Conservation (phyloP, 1,284 basidiomycete genomes). For the Clitocybe nebularis region DNA sequence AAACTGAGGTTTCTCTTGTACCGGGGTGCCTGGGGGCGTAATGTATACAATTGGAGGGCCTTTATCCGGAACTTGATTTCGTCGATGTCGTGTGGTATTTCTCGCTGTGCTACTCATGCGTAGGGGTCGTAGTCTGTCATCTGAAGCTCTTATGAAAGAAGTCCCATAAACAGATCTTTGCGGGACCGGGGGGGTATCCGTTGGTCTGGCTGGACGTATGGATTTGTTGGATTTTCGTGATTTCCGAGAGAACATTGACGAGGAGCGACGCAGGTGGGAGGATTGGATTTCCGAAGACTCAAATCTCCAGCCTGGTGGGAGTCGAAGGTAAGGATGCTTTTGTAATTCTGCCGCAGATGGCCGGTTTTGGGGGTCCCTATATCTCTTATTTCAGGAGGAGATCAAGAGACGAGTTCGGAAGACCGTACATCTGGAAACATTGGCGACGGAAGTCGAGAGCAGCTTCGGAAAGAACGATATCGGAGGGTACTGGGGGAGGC, state of each 20-base stretch:
- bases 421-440: constrained; percentile 76
- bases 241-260: constrained; percentile 10
- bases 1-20: background rate
- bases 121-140: background rate
- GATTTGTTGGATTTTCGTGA: constrained; percentile 11
- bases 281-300: constrained; percentile 24
- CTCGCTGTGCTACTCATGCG: background rate
- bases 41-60: constrained; percentile 34
- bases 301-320: constrained; percentile 70
- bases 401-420: constrained; percentile 3
- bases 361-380: constrained; percentile 73
- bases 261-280: constrained; percentile 5
- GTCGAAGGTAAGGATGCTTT: constrained; percentile 73
- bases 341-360: constrained; percentile 76
- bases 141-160: no score
- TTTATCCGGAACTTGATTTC: constrained; percentile 11
- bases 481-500: constrained; percentile 81
- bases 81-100: constrained; percentile 1
- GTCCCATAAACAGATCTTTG: no score
- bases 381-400: constrained; percentile 7
- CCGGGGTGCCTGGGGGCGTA: constrained; percentile 29
- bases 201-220: constrained; percentile 3
- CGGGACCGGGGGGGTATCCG: constrained; percentile 1
- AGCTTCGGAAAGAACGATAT: constrained; percentile 61
- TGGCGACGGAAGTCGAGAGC: constrained; percentile 78